Percentiles rank a stretch among this genome's conserved stretches.
phyloP scores from a whole-genome alignment of 2,329 filamentous ascomycete genomes.

The Fusarium avenaceum region DNA sequence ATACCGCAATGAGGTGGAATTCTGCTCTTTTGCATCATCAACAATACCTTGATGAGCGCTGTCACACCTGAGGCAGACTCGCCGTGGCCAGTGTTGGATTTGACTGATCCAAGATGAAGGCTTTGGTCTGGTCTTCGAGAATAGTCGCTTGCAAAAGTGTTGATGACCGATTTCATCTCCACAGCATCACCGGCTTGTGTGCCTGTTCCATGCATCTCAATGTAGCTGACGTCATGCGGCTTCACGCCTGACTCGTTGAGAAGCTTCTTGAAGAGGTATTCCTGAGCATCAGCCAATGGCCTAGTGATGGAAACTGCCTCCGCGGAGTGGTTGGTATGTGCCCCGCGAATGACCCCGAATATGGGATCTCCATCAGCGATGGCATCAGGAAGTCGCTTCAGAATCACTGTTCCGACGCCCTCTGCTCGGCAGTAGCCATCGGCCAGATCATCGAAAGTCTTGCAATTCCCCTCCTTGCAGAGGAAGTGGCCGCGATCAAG shows the following conservation, averaged over 20 bases:
- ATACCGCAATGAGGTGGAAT: too few species aligned
- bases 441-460: too few species aligned
- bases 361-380: too few species aligned
- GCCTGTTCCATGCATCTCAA: constrained; percentile 93
- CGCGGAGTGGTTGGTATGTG: constrained; percentile 72
- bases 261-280: constrained; percentile 42
- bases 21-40: too few species aligned
- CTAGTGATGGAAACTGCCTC: constrained; percentile 79
- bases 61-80: constrained; percentile 68
- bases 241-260: not conserved
- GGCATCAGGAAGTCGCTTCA: too few species aligned
- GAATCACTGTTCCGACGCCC: too few species aligned
- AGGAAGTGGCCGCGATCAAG: too few species aligned
- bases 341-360: too few species aligned
- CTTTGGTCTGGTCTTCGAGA: constrained; percentile 61
- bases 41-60: constrained; percentile 50
- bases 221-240: constrained; percentile 72
- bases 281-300: constrained; percentile 73
- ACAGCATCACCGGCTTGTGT: constrained; percentile 87
- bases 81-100: constrained; percentile 74
- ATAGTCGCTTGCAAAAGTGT: constrained; percentile 70
- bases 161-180: constrained; percentile 70
- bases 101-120: constrained; percentile 74
- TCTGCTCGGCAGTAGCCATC: too few species aligned
- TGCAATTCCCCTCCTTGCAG: too few species aligned